Evolutionary conservation across 1,139 yeast species (phyloP), one percentile per base, ranked within the genome.

Genomic region (Geotrichum restrictum): DNA sequence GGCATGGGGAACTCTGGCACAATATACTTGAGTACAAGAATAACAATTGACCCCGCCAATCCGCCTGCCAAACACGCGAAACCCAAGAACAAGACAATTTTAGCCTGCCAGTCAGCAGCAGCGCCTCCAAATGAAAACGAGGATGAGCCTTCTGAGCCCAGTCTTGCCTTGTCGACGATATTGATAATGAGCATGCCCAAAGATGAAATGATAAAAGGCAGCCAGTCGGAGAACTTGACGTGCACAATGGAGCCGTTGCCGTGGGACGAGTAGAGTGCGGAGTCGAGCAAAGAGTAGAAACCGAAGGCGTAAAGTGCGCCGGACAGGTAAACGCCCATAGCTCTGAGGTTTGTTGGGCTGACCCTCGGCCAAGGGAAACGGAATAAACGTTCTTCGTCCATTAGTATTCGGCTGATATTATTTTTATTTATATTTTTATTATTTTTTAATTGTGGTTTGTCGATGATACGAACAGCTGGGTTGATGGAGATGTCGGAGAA

Each of bases 11-110:
- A 87, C 60, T 85, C 85, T 59, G 88, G 88, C 62, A 88, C 75
- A 56, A 91, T 71, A 68, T 87, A 93, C 69, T 93, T 88, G 62
- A 93, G 75, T 45, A 91, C 86, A 59, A 93, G 76, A 16, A 93
- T 93, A 68, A 89, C 89, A 61, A 93, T 80, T 6, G 95, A 83
- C 1, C 98, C 98, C 19, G 97, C 89, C 59, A 93, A 74, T 1
- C 98, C 98, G 49, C 97, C 95, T 0, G 98, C 97, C 57, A 93
- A 76, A 49, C 91, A 74, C 1, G 96, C 86, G 68, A 93, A 93
- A 8, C 99, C 99, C 62, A 88, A 75, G 66, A 94, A 93, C 56
- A 93, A 75, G 14, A 94, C 83, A 34, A 89, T 83, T 62, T 96
- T 78, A 16, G 98, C 97, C 56, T 93, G 95, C 96, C 97, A 89